These are phyloP conservation scores for Serendipita indica DNA, from an alignment of 768 basidiomycete species.

Conservation along the genomic window DNA sequence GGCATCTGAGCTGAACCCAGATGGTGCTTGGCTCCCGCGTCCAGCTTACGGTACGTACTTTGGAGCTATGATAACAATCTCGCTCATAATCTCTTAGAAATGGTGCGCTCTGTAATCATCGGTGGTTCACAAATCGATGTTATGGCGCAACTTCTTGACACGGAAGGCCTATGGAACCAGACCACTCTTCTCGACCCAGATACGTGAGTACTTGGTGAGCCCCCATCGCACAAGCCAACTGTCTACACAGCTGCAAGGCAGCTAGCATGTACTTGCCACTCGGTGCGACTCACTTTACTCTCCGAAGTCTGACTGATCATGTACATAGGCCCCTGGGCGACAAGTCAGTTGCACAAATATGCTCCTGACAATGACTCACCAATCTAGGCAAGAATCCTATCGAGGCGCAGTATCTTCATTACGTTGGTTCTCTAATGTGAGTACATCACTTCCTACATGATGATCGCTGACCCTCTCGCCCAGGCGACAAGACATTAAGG, in stretches of 20 bases:
- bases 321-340: not conserved
- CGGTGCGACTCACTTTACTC: not conserved
- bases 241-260: not conserved
- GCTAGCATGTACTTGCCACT: not conserved
- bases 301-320: not conserved
- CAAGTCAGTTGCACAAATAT: not conserved
- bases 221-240: not conserved
- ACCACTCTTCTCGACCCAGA: not conserved
- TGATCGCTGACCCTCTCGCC: not conserved
- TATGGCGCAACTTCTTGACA: not conserved
- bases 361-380: not conserved
- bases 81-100: not conserved
- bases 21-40: not conserved
- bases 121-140: not conserved
- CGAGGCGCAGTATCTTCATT: not conserved
- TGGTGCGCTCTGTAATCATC: not conserved
- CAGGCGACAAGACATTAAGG: too few species aligned
- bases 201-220: not conserved
- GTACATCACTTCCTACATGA: not conserved
- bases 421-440: not conserved
- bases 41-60: not conserved
- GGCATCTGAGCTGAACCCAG: not conserved
- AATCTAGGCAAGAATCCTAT: not conserved
- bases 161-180: not conserved
- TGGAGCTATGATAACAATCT: not conserved